Evolutionary conservation across 2,329 filamentous ascomycete species (phyloP).

Genomic region (Fusarium mangiferae): DNA sequence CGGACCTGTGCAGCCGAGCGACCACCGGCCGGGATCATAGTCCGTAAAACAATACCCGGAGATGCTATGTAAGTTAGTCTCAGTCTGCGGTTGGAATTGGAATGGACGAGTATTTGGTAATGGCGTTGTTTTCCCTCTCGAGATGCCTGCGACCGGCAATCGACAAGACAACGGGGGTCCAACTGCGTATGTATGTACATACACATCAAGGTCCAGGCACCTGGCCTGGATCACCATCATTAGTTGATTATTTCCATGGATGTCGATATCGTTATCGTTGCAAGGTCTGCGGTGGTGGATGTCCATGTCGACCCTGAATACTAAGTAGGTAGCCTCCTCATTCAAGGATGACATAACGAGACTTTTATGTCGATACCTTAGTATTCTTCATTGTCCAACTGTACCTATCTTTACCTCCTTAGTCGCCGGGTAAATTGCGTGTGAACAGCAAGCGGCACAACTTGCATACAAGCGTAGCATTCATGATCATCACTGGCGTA

Average conservation of each 20-base stretch:
- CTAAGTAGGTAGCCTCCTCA: not conserved
- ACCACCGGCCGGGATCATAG: conserved; percentile 24
- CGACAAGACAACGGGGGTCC: conserved; percentile 15
- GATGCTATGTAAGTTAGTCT: not conserved
- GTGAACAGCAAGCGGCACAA: conserved; percentile 6
- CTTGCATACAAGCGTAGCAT: conserved; percentile 24
- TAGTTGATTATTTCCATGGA: not conserved
- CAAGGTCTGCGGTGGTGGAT: conserved; percentile 3
- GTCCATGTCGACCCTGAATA: conserved; percentile 5
- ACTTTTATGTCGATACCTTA: not conserved
- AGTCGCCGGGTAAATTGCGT: not conserved
- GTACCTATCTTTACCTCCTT: not conserved
- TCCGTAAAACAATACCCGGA: conserved; percentile 18
- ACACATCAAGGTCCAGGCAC: not conserved
- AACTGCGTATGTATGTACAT: not conserved
- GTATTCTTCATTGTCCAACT: not conserved
- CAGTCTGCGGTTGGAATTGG: conserved; percentile 6
- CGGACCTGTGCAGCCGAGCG: conserved; percentile 34
- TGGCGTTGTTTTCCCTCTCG: conserved; percentile 24
- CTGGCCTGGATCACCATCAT: not conserved
- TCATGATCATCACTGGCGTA: conserved; percentile 2
- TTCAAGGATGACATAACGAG: conserved; percentile 10
- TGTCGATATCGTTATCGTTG: not conserved
- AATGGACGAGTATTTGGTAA: conserved; percentile 8
- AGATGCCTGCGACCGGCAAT: conserved; percentile 27